Base-by-base conservation (phyloP, 495 filamentous ascomycete genomes). In the Cercophora samala region DNA sequence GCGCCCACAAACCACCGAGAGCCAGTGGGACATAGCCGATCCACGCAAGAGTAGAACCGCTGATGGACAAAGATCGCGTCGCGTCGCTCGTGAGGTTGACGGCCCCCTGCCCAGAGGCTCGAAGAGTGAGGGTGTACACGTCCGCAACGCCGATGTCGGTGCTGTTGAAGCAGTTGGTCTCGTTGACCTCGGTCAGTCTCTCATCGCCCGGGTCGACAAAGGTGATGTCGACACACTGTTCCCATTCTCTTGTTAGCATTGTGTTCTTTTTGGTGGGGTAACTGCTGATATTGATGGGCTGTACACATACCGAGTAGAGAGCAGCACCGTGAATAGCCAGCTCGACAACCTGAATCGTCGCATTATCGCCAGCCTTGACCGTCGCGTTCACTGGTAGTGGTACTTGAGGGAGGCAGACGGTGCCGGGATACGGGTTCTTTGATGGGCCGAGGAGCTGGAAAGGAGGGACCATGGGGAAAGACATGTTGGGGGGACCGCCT, bases 301-400 rank as follows among this genome's bases (percentile, higher is more conserved):
- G n/a, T n/a, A n/a, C 26, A 86, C 91, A 72, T 85, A 99, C 95
- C 73, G 94, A 97, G 74, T 90, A 99, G 23, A 98, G 78, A 9
- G 91, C 84, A 3, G 95, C 96, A 17, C 96, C 96, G 75, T 97
- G 95, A 67, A 92, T 80, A 9, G 96, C 95, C 13, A 86, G 80
- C 84, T 97, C 93, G 46, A 99, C 87, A 19, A 98, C 81, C 77
- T 99, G 96, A 68, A 99, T 93, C 8, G 96, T 99, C 17, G 93
- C 95, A 75, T 93, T 90, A 76, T 96, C 91, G 19, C 96, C 96
- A 0, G 86, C 80, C 25, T 91, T 88, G 46, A 92, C 88, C 13
- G 77, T 88, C 53, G 87, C 81, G 69, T 90, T 89, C 21, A 81
- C 84, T 0, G 96, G 96, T 65, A 97, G 79, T n/a, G 93, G 89